Evolutionary conservation across 2,329 filamentous ascomycete genomes (phyloP).

Genomic region (Fusarium luffae): DNA sequence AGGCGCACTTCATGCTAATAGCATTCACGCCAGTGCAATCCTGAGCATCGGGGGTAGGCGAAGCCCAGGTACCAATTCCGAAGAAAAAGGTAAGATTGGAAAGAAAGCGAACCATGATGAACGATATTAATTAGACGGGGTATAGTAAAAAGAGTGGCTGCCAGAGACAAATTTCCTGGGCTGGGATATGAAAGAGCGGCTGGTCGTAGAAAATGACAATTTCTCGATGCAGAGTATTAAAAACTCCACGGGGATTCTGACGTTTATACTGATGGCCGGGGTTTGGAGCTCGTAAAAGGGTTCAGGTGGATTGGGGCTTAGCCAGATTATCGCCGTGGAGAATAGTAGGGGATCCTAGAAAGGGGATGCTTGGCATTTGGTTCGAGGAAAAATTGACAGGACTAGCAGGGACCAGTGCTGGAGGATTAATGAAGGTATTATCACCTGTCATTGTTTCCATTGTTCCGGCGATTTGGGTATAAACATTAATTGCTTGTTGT

Average conservation of each 20-base stretch:
- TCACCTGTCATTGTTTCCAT: background rate
- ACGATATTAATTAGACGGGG: background rate
- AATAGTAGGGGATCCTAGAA: conserved; percentile 5
- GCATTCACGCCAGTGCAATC: conserved; percentile 28
- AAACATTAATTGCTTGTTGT: background rate
- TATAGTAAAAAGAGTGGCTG: background rate
- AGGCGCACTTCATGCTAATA: conserved; percentile 24
- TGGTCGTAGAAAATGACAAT: background rate
- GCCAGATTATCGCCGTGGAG: background rate
- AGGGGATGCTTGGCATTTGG: background rate
- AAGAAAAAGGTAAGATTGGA: conserved; percentile 21
- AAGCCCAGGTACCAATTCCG: conserved; percentile 1
- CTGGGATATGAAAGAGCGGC: conserved; percentile 3
- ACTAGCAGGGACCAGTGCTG: background rate
- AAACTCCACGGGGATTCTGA: background rate
- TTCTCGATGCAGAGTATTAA: background rate
- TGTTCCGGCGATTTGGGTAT: background rate
- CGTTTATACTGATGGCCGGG: conserved; percentile 5
- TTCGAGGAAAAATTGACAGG: background rate
- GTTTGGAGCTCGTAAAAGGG: background rate
- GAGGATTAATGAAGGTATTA: background rate
- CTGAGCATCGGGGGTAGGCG: background rate
- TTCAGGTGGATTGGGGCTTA: background rate
- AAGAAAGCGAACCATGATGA: conserved; percentile 23
- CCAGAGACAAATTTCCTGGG: background rate